Percentiles rank a stretch among this genome's conserved stretches.
Conservation (phyloP, 1,284 basidiomycete species). For the Rhodofomes roseus region DNA sequence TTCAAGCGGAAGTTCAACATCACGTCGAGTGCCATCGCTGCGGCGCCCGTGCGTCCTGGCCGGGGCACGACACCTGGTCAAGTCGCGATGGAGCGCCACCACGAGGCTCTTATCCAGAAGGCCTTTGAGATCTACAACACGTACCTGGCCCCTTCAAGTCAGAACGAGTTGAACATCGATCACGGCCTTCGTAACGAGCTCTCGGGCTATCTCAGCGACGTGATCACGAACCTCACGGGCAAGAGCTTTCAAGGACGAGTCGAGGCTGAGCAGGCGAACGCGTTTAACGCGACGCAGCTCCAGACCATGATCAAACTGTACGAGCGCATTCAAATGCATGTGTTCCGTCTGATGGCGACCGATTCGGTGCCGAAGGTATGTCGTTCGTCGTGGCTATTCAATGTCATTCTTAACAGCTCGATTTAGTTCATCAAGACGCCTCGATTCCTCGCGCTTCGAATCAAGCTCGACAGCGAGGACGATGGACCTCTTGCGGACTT, state of each 20-base stretch:
- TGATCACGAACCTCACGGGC: constrained; percentile 73
- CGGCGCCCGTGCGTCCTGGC: constrained; percentile 36
- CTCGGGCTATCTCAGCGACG: constrained; percentile 87
- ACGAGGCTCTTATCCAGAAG: constrained; percentile 91
- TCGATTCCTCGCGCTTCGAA: constrained; percentile 70
- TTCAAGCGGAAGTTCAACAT: constrained; percentile 96
- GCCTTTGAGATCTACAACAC: constrained; percentile 94
- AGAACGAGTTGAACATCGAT: constrained; percentile 97
- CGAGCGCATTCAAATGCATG: constrained; percentile 94
- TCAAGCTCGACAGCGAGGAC: constrained; percentile 67
- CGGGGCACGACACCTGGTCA: constrained; percentile 64
- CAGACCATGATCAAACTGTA: constrained; percentile 93
- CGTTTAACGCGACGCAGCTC: constrained; percentile 90
- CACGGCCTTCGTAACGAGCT: constrained; percentile 94
- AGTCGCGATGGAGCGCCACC: constrained; percentile 94
- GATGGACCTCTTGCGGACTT: constrained; percentile 39
- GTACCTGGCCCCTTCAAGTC: constrained; percentile 93
- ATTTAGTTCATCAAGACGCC: constrained; percentile 80
- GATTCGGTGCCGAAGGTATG: constrained; percentile 93
- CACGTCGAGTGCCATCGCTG: constrained; percentile 86
- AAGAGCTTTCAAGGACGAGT: constrained; percentile 76
- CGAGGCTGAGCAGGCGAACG: constrained; percentile 71
- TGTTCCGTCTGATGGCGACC: constrained; percentile 96
- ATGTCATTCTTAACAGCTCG: not conserved
- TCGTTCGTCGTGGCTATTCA: not conserved